Conservation (phyloP, 805 yeast species). For the Kuraishia borneana region DNA sequence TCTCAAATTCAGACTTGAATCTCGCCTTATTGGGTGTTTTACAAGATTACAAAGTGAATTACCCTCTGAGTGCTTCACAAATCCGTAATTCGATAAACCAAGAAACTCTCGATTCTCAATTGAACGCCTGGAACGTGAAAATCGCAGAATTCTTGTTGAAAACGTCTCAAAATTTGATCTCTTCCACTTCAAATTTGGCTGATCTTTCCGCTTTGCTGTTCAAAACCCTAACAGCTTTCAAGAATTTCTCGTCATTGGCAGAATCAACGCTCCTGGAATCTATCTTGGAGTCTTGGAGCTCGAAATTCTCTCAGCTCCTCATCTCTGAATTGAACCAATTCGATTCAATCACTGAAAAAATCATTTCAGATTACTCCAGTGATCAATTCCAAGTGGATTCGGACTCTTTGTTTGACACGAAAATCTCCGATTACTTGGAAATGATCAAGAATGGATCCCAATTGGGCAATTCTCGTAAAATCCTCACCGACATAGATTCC, state of each 20-base stretch:
- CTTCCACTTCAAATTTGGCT: slow-evolving; percentile 5
- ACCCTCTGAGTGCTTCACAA: slow-evolving; percentile 8
- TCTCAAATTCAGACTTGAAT: slow-evolving; percentile 11
- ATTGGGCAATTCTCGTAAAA: slow-evolving; percentile 4
- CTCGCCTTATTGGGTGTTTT: slow-evolving; percentile 14
- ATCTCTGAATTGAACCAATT: slow-evolving; percentile 8
- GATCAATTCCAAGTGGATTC: slow-evolving; percentile 3
- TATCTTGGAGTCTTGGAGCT: slow-evolving; percentile 11
- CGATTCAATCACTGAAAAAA: slow-evolving; percentile 8
- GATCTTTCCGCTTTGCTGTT: slow-evolving; percentile 9
- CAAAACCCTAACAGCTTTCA: slow-evolving; percentile 14
- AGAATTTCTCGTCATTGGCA: slow-evolving; percentile 18
- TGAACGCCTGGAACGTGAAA: slow-evolving; percentile 11
- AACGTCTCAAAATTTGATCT: slow-evolving; percentile 5
- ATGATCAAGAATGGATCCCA: slow-evolving; percentile 3
- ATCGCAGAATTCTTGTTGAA: slow-evolving; percentile 9
- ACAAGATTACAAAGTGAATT: slow-evolving; percentile 9
- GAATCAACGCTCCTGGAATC: slow-evolving; percentile 6
- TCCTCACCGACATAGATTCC: slow-evolving; percentile 8
- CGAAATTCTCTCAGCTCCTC: slow-evolving; percentile 7
- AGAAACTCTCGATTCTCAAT: slow-evolving; percentile 3
- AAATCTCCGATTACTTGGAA: slow-evolving; percentile 8
- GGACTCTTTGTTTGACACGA: slow-evolving; percentile 2
- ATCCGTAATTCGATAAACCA: slow-evolving; percentile 7
- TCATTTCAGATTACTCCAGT: slow-evolving; percentile 8